A percentile compares a stretch with the other conserved stretches of the same genome.
Conservation (phyloP, 805 yeast genomes). For the Hanseniaspora valbyensis region DNA sequence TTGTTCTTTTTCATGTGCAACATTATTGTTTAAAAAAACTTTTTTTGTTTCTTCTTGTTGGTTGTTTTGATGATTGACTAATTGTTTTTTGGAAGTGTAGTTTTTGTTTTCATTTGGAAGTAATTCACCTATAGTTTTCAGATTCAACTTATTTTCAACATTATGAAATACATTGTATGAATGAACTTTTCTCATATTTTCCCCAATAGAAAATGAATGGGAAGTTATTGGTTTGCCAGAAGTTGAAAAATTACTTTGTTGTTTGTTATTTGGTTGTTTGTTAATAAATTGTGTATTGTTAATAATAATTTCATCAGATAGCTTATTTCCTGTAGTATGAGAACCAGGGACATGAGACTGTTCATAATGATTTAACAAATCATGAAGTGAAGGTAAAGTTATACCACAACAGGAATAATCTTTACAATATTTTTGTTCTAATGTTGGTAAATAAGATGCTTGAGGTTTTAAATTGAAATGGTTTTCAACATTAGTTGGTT, state of each 20-base stretch:
- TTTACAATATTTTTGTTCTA: constrained; percentile 92
- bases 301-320: constrained; percentile 24
- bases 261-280: constrained; percentile 12
- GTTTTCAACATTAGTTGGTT: neutral
- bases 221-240: constrained; percentile 18
- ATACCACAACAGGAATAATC: constrained; percentile 96
- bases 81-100: neutral
- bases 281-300: constrained; percentile 14
- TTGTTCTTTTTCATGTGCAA: neutral
- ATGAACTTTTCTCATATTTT: neutral
- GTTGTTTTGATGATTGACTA: neutral
- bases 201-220: neutral
- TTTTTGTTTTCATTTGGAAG: neutral
- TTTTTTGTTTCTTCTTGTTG: neutral
- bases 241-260: no score
- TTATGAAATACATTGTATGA: constrained; percentile 3
- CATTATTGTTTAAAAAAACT: no score
- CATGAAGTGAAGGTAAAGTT: constrained; percentile 84
- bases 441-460: constrained; percentile 67
- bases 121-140: constrained; percentile 14
- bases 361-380: constrained; percentile 85
- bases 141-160: constrained; percentile 4
- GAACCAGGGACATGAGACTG: constrained; percentile 64
- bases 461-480: constrained; percentile 8
- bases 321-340: constrained; percentile 35